Percentiles rank a stretch among this genome's conserved stretches.
These are phyloP conservation scores for Pichia sp. DNA, from an alignment of 1,139 yeast genomes.

Conservation along the genomic window DNA sequence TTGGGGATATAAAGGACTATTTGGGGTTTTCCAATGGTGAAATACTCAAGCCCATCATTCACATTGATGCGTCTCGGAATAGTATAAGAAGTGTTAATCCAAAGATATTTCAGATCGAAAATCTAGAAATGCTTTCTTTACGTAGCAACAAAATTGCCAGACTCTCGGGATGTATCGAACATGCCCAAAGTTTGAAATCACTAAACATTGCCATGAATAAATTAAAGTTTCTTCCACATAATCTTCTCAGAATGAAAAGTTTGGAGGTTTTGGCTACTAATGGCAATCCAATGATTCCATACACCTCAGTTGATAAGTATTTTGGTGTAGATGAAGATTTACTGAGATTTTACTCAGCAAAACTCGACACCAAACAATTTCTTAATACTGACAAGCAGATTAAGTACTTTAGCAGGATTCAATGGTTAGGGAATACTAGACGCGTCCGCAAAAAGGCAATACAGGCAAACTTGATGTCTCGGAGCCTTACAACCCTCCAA, in stretches of 20 bases:
- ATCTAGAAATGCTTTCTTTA: conserved; percentile 47
- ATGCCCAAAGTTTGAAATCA: conserved; percentile 37
- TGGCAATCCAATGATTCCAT: conserved; percentile 30
- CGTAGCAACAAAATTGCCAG: conserved; percentile 43
- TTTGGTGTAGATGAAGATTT: conserved; percentile 10
- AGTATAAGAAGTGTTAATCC: conserved; percentile 45
- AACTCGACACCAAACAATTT: conserved; percentile 2
- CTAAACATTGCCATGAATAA: conserved; percentile 48
- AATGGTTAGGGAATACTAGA: conserved; percentile 22
- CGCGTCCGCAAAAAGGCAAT: conserved; percentile 18
- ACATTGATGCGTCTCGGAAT: conserved; percentile 46
- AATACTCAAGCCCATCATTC: conserved; percentile 33
- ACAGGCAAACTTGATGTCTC: conserved; percentile 20
- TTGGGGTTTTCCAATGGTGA: conserved; percentile 32
- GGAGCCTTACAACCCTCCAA: conserved; percentile 25
- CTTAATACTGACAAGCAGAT: conserved; percentile 14
- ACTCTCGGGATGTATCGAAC: conserved; percentile 47
- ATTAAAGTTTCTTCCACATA: conserved; percentile 46
- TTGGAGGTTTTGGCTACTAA: conserved; percentile 45
- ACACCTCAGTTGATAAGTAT: conserved; percentile 6
- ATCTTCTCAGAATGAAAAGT: conserved; percentile 38
- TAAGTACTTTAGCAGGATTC: conserved; percentile 21
- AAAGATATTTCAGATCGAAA: conserved; percentile 39
- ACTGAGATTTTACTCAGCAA: conserved; percentile 6
- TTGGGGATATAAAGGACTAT: conserved; percentile 46